Conservation (phyloP, 371 early-diverging fungal species). For the Coemansia sp. region DNA sequence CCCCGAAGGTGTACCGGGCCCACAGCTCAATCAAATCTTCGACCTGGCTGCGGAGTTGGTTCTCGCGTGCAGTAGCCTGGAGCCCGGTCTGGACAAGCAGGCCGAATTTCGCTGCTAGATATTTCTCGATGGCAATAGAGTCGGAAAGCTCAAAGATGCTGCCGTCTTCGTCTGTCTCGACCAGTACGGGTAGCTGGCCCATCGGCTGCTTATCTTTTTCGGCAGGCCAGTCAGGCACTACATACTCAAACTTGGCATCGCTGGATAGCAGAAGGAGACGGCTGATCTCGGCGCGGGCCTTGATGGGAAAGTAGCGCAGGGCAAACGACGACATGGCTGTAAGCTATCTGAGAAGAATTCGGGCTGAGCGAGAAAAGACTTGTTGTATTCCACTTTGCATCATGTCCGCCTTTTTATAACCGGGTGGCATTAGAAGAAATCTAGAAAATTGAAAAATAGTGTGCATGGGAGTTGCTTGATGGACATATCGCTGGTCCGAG, state of each 20-base stretch:
- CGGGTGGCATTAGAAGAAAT: too few species aligned
- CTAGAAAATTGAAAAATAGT: too few species aligned
- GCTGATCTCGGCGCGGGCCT: constrained; percentile 20
- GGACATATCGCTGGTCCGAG: too few species aligned
- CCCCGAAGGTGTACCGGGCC: not conserved
- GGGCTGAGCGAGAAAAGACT: too few species aligned
- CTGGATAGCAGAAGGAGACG: constrained; percentile 29
- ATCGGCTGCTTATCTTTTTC: constrained; percentile 53
- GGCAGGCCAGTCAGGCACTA: constrained; percentile 48
- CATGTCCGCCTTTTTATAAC: not conserved
- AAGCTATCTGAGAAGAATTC: too few species aligned
- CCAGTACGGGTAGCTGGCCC: constrained; percentile 56
- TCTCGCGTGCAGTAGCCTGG: constrained; percentile 29
- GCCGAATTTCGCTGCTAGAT: constrained; percentile 52
- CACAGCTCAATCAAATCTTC: constrained; percentile 5
- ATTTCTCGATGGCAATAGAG: constrained; percentile 54
- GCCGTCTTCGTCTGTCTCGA: constrained; percentile 40
- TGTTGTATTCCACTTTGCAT: too few species aligned
- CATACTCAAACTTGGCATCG: constrained; percentile 24
- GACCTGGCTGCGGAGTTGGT: constrained; percentile 30
- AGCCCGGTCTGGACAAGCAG: constrained; percentile 37
- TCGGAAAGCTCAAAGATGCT: constrained; percentile 50
- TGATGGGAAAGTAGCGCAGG: constrained; percentile 28
- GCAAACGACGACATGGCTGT: constrained; percentile 20
- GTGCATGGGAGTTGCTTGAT: too few species aligned